phyloP scores from a whole-genome alignment of 2,329 filamentous ascomycete species.

The Ceratocystis variospora region DNA sequence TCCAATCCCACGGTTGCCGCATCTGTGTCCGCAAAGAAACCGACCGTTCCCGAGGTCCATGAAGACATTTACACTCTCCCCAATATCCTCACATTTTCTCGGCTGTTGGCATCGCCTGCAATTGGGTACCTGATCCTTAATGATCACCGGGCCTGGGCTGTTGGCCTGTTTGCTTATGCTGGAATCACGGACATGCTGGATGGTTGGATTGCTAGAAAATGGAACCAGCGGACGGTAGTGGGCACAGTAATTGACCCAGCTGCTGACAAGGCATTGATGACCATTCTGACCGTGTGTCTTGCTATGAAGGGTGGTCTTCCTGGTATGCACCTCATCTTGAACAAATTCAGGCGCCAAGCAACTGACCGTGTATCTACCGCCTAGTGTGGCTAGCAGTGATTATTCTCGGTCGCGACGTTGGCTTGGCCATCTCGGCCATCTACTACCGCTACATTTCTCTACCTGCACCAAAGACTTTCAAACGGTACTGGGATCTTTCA shows the following conservation, averaged over 20 bases:
- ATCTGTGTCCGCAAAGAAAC: constrained; percentile 16
- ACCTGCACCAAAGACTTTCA: constrained; percentile 82
- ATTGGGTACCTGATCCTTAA: constrained; percentile 82
- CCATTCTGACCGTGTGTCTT: constrained; percentile 71
- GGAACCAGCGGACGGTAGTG: constrained; percentile 82
- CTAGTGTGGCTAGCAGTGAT: constrained; percentile 75
- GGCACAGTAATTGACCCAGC: constrained; percentile 91
- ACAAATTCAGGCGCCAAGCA: neutral
- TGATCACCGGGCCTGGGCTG: constrained; percentile 62
- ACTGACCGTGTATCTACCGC: neutral
- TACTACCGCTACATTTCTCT: constrained; percentile 95
- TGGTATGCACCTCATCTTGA: constrained; percentile 35
- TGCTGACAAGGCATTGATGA: constrained; percentile 96
- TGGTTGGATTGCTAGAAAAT: constrained; percentile 81
- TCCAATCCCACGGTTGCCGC: neutral
- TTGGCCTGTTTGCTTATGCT: constrained; percentile 82
- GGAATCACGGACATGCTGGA: constrained; percentile 85
- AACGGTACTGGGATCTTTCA: constrained; percentile 93
- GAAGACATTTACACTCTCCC: constrained; percentile 98
- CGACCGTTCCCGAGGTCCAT: constrained; percentile 29
- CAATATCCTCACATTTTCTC: constrained; percentile 79
- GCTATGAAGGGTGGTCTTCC: constrained; percentile 73
- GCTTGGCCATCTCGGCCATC: constrained; percentile 69
- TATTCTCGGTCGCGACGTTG: constrained; percentile 78
- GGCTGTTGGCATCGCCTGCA: constrained; percentile 66